These are phyloP conservation scores for Yarrowia osloensis DNA, from an alignment of 805 yeast species.

Conservation along the genomic window DNA sequence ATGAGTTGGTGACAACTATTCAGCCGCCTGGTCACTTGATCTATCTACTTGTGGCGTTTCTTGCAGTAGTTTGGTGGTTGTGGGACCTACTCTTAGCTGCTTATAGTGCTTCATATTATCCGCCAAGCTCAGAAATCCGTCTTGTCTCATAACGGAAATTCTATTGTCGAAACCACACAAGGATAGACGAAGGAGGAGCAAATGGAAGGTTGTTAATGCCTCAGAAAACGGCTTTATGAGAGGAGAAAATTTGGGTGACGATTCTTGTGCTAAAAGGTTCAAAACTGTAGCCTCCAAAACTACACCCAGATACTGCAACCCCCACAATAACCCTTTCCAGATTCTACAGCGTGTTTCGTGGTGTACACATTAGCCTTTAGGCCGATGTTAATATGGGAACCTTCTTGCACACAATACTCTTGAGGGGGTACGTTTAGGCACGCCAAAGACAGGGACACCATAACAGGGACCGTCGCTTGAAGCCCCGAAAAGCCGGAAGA, in stretches of 20 bases:
- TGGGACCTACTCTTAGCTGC: neutral
- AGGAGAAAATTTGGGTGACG: no score
- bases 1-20: no score
- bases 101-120: neutral
- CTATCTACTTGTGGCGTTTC: neutral
- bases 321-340: neutral
- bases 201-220: neutral
- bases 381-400: conserved; percentile 6
- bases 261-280: neutral
- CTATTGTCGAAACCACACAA: neutral
- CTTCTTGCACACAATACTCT: neutral
- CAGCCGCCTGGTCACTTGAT: no score
- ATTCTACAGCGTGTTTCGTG: neutral
- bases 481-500: neutral
- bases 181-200: neutral
- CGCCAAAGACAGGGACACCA: conserved; percentile 4
- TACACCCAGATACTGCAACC: neutral
- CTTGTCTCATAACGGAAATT: conserved; percentile 20
- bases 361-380: neutral
- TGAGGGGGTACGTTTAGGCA: neutral
- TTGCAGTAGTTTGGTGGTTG: neutral
- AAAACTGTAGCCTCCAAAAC: no score
- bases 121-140: neutral
- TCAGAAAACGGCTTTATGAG: neutral
- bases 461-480: neutral